These are phyloP conservation scores for Aspergillus piperis DNA, from an alignment of 2,329 filamentous ascomycete genomes.

Conservation along the genomic window DNA sequence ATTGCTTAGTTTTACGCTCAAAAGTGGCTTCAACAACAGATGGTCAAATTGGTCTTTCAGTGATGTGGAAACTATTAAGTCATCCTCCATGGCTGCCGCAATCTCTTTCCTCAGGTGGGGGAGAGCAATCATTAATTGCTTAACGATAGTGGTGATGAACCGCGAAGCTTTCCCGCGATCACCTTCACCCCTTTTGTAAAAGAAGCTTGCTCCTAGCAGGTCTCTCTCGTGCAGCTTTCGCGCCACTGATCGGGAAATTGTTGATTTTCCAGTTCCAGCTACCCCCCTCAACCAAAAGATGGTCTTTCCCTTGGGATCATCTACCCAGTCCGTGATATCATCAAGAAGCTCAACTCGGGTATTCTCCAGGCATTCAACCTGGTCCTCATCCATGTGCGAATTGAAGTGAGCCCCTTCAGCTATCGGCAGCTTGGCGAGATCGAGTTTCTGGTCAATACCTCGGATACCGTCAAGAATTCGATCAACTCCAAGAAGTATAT, in stretches of 20 bases:
- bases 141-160: slow-evolving; percentile 13
- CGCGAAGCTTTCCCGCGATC: slow-evolving; percentile 32
- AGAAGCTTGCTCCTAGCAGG: slow-evolving; percentile 44
- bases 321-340: neutral
- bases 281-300: slow-evolving; percentile 40
- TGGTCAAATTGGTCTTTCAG: slow-evolving; percentile 24
- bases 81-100: slow-evolving; percentile 14
- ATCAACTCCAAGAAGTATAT: neutral
- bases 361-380: neutral
- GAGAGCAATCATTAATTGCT: slow-evolving; percentile 35
- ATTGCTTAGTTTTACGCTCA: neutral
- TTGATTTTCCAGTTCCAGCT: slow-evolving; percentile 33
- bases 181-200: slow-evolving; percentile 48
- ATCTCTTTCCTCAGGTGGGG: slow-evolving; percentile 29
- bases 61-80: too few relatives aligned
- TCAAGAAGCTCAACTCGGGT: neutral
- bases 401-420: neutral
- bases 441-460: neutral
- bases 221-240: slow-evolving; percentile 16
- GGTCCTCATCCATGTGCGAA: neutral
- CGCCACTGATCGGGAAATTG: slow-evolving; percentile 36
- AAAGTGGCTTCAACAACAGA: slow-evolving; percentile 27
- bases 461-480: neutral
- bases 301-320: slow-evolving; percentile 16
- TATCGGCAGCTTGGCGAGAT: neutral